Evolutionary conservation across 2,329 filamentous ascomycete genomes (phyloP), one percentile per base, ranked within the genome.

Genomic region (Whalleya microplaca): DNA sequence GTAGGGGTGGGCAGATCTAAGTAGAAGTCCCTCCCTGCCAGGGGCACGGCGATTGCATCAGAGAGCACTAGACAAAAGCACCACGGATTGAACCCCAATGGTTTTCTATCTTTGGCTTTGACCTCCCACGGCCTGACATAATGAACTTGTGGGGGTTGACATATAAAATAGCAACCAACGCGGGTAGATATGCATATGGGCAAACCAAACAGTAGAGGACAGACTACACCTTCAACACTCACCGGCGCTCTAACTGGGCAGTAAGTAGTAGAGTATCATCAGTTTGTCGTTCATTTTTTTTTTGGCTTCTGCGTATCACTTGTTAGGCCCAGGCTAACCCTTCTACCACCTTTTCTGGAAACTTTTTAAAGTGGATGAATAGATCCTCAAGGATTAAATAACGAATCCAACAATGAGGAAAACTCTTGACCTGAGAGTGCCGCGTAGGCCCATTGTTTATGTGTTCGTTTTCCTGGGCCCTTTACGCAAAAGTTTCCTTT

Each of bases 121-220:
- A 45, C 23, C 44, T 55, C 50, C 58, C 55, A 48, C 57, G 37
- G 53, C 55, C 58, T 63, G 61, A 63, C 60, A 61, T 63, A 63
- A 63, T 53, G 41, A 43, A 52, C 45, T 55, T 61, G 60, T 61
- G 60, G 57, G 60, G 60, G 60, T 63, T 63, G 55, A 58, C 55
- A 62, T 58, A 62, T 56, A 53, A n/a, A 56, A 55, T 60, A 60
- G 53, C 54, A 58, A 57, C 41, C 23, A 27, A 21, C 18, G 14
- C 41, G n/a, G 41, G 50, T 55, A 59, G 56, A 56, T 56, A 58
- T 50, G 60, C 56, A 58, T 63, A 53, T 56, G n/a, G 32, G 9
- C 14, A 37, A 37, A 12, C 5, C 27, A 5, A 12, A 29, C 27
- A 12, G 5, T 29, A 12, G 27, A 29, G 27, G 27, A 12, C 32